phyloP scores from a whole-genome alignment of 1,284 basidiomycete species.

The Cystobasidium slooffiae region DNA sequence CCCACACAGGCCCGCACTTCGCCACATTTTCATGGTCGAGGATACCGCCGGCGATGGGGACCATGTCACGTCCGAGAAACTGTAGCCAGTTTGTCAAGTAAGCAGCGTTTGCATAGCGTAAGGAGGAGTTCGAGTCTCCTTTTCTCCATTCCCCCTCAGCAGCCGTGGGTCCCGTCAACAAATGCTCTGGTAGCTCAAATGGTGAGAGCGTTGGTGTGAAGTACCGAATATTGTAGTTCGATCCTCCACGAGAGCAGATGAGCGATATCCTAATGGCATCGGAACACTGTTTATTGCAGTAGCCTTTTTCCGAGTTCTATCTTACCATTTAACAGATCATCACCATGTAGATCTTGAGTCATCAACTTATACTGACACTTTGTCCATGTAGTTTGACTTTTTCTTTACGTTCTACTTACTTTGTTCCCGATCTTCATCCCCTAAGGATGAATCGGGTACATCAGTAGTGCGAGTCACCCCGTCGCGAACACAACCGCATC shows the following conservation, averaged over 20 bases:
- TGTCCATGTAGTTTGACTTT: too few species aligned
- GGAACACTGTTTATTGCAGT: constrained; percentile 49
- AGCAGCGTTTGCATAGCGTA: not conserved
- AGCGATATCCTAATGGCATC: constrained; percentile 41
- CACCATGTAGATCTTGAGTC: too few species aligned
- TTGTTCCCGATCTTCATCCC: too few species aligned
- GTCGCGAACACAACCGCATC: too few species aligned
- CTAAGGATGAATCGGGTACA: too few species aligned
- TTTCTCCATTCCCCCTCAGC: too few species aligned
- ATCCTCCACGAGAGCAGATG: constrained; percentile 23
- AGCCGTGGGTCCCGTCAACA: too few species aligned
- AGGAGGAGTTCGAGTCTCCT: not conserved
- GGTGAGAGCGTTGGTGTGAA: constrained; percentile 43
- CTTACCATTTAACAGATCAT: too few species aligned
- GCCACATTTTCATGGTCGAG: constrained; percentile 1
- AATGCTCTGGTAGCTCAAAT: constrained; percentile 40
- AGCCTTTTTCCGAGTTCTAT: too few species aligned
- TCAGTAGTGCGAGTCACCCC: too few species aligned
- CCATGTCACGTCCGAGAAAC: constrained; percentile 1
- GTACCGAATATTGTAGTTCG: constrained; percentile 35
- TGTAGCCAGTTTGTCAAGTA: not conserved
- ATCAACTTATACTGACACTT: too few species aligned
- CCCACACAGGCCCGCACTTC: constrained; percentile 1
- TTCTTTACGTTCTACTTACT: too few species aligned
- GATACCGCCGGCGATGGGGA: constrained; percentile 1